phyloP scores from a whole-genome alignment of 2,329 filamentous ascomycete genomes.

The Hypoxylon sp. region DNA sequence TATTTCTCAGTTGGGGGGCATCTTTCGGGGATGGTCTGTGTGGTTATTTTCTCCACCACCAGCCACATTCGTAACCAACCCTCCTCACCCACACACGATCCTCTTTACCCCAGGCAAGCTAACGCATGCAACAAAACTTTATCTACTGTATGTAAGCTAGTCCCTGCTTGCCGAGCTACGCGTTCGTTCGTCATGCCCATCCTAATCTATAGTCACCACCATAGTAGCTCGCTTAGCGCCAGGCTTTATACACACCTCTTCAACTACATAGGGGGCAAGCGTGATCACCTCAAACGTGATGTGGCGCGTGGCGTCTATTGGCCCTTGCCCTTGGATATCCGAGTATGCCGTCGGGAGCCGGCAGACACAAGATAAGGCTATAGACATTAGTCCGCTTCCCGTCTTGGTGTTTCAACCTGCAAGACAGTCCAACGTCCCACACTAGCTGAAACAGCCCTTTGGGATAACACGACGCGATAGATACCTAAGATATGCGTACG shows the following conservation, averaged over 20 bases:
- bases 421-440: slow-evolving; percentile 36
- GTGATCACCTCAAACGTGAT: slow-evolving; percentile 31
- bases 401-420: slow-evolving; percentile 20
- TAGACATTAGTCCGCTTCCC: slow-evolving; percentile 23
- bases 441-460: slow-evolving; percentile 1
- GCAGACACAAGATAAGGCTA: slow-evolving; percentile 37
- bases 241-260: slow-evolving; percentile 30
- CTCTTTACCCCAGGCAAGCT: slow-evolving; percentile 32
- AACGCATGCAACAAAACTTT: slow-evolving; percentile 39
- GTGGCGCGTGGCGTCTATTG: slow-evolving; percentile 31
- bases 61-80: slow-evolving; percentile 38
- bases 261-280: slow-evolving; percentile 29
- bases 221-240: slow-evolving; percentile 11
- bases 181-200: slow-evolving; percentile 25
- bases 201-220: neutral
- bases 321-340: slow-evolving; percentile 1
- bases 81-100: slow-evolving; percentile 25
- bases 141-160: slow-evolving; percentile 28
- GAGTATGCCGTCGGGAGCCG: slow-evolving; percentile 28
- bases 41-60: slow-evolving; percentile 38
- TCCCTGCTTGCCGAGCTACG: slow-evolving; percentile 35
- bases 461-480: neutral
- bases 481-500: neutral
- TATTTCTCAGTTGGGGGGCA: slow-evolving; percentile 23
- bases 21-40: slow-evolving; percentile 17